phyloP scores from a whole-genome alignment of 2,329 filamentous ascomycete species.

The Zymoseptoria crescenta region DNA sequence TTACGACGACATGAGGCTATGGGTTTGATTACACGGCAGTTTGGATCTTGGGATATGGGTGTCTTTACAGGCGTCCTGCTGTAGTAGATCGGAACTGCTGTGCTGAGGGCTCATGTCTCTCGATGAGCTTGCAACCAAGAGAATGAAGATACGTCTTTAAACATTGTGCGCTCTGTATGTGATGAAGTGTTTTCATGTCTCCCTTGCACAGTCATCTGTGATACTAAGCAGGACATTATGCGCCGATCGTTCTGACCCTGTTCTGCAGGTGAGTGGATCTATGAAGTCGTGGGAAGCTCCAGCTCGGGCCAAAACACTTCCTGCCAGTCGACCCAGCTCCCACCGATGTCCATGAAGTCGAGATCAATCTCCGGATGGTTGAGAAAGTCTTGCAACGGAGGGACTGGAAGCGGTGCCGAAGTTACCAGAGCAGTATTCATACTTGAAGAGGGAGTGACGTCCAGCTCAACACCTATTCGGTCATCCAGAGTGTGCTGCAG shows the following conservation, averaged over 20 bases:
- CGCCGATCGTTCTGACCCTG: no score
- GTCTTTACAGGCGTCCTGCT: neutral
- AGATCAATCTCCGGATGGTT: conserved; percentile 16
- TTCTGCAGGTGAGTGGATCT: no score
- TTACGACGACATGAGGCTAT: neutral
- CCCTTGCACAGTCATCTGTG: neutral
- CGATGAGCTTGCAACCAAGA: neutral
- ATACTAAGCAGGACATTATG: no score
- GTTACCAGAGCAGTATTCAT: neutral
- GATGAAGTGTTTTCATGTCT: neutral
- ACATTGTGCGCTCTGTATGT: neutral
- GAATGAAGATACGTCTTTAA: neutral
- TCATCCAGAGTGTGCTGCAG: conserved; percentile 5
- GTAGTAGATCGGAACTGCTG: neutral
- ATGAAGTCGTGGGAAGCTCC: neutral
- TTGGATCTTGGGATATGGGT: neutral
- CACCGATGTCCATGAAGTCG: conserved; percentile 17
- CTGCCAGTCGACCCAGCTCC: conserved; percentile 14
- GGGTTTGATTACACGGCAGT: neutral
- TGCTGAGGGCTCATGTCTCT: neutral
- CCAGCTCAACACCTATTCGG: neutral
- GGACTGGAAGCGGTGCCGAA: conserved; percentile 1
- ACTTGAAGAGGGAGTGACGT: neutral
- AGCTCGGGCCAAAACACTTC: conserved; percentile 15
- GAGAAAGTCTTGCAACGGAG: conserved; percentile 15